Evolutionary conservation across 306 rosid species (phyloP).

Genomic region (Fagus crenata): DNA sequence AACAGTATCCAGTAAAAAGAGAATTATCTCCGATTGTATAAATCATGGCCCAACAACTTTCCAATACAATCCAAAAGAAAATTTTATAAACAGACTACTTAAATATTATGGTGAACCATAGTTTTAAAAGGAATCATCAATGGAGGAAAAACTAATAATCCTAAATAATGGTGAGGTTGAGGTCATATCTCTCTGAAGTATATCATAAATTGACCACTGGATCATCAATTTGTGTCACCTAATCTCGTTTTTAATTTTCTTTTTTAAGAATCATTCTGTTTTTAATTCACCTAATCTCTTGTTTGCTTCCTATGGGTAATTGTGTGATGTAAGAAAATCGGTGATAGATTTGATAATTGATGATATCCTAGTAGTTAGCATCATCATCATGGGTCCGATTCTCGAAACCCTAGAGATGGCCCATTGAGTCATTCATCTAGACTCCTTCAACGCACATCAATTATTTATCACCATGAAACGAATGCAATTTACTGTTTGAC

Average conservation of each 20-base stretch:
- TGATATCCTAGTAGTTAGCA: constrained; percentile 28
- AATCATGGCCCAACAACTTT: too few species aligned
- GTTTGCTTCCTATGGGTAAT: constrained; percentile 31
- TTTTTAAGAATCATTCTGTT: constrained; percentile 32
- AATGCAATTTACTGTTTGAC: too few species aligned
- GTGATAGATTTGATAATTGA: constrained; percentile 24
- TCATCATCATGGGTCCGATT: constrained; percentile 36
- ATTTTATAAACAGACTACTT: background rate
- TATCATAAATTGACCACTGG: background rate
- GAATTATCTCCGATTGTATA: too few species aligned
- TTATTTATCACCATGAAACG: too few species aligned
- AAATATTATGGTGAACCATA: background rate
- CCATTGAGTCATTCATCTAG: constrained; percentile 35
- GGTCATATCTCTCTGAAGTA: background rate
- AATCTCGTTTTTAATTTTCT: constrained; percentile 18
- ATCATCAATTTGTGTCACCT: constrained; percentile 2
- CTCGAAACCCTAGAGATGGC: constrained; percentile 32
- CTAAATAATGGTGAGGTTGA: background rate
- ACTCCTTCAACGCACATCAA: constrained; percentile 44
- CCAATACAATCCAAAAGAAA: too few species aligned
- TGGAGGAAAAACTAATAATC: background rate
- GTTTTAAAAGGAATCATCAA: background rate
- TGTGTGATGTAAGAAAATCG: constrained; percentile 12
- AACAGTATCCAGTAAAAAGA: too few species aligned
- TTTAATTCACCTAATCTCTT: constrained; percentile 30